These are phyloP conservation scores for Arthroderma sp. DNA, from an alignment of 2,329 filamentous ascomycete genomes.

Conservation along the genomic window DNA sequence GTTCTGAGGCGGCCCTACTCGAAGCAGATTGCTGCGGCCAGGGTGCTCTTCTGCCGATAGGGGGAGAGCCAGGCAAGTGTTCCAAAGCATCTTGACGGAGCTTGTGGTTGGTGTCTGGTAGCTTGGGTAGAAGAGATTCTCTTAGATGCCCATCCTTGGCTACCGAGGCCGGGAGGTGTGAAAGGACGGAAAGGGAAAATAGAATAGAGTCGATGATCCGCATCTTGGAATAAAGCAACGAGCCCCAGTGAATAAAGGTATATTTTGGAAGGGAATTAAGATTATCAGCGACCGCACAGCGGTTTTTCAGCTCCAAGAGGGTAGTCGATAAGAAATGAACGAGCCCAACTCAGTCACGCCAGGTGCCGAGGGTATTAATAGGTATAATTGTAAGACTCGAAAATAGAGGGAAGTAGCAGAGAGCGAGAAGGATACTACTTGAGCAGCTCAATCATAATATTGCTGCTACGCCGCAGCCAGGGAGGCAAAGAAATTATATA, in stretches of 20 bases:
- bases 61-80: not conserved
- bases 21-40: slow-evolving; percentile 4
- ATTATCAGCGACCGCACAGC: not conserved
- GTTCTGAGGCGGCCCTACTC: not conserved
- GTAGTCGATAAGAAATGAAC: not conserved
- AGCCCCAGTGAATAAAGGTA: not conserved
- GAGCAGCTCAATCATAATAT: no score
- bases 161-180: slow-evolving; percentile 1
- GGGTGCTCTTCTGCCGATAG: slow-evolving; percentile 5
- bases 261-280: not conserved
- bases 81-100: slow-evolving; percentile 4
- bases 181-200: slow-evolving; percentile 2
- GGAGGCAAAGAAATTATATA: no score
- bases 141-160: slow-evolving; percentile 1
- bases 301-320: not conserved
- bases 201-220: slow-evolving; percentile 7
- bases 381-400: not conserved
- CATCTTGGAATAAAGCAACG: slow-evolving; percentile 7
- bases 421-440: not conserved
- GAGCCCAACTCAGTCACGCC: not conserved
- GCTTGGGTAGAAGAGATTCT: not conserved
- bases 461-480: no score
- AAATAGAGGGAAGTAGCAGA: not conserved
- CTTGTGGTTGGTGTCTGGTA: slow-evolving; percentile 1
- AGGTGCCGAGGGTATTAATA: not conserved